Evolutionary conservation across 306 rosid species (phyloP).

Genomic region (Sphenostylis stenocarpa): DNA sequence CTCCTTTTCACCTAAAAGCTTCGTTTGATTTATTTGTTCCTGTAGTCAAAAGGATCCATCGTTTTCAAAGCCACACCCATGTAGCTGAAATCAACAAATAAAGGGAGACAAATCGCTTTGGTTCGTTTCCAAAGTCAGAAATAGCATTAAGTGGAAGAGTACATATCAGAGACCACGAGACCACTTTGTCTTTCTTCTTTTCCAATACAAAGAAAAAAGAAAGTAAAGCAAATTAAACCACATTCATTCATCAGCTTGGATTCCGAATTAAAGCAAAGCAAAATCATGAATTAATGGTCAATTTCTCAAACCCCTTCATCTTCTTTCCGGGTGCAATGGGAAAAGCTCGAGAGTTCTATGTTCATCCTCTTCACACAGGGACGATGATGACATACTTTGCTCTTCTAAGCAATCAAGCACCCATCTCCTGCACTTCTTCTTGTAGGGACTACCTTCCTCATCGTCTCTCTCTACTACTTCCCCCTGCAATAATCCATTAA

Average conservation of each 20-base stretch:
- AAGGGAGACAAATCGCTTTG: constrained; percentile 48
- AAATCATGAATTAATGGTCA: background rate
- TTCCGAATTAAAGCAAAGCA: constrained; percentile 21
- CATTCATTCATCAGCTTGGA: constrained; percentile 33
- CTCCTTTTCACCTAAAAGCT: constrained; percentile 83
- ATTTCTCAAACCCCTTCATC: constrained; percentile 46
- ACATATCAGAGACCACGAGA: constrained; percentile 60
- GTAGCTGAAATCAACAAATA: constrained; percentile 40
- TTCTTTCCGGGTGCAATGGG: constrained; percentile 92
- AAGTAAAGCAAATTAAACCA: constrained; percentile 48
- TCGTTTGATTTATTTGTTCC: constrained; percentile 40
- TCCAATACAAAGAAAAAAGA: constrained; percentile 59
- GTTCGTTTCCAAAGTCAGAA: constrained; percentile 53
- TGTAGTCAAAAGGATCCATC: constrained; percentile 47
- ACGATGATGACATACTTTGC: constrained; percentile 13
- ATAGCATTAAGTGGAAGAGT: constrained; percentile 46
- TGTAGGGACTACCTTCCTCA: constrained; percentile 70
- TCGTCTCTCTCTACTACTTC: constrained; percentile 45
- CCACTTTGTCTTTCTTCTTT: constrained; percentile 74
- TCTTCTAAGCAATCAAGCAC: constrained; percentile 61
- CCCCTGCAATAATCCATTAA: constrained; percentile 31
- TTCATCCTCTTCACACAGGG: constrained; percentile 39
- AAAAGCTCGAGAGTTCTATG: constrained; percentile 84
- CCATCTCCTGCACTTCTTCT: constrained; percentile 80
- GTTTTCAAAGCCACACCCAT: constrained; percentile 45